Percentiles rank a stretch among this genome's conserved stretches.
Conservation (phyloP, 495 filamentous ascomycete species). For the Rostrohypoxylon terebratum region DNA sequence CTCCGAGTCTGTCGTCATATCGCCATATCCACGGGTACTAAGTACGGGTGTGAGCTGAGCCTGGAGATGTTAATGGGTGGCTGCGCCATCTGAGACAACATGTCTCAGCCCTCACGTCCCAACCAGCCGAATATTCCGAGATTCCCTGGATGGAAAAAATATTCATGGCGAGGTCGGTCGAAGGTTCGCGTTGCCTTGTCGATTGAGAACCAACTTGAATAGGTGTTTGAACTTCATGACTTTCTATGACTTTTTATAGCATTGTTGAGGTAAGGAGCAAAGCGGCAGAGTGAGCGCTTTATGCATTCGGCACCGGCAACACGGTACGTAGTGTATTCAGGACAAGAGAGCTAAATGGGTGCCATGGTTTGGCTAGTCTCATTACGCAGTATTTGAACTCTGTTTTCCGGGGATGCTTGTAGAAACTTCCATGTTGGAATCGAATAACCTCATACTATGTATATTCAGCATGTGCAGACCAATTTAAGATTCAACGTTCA, state of each 20-base stretch:
- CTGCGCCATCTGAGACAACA: neutral
- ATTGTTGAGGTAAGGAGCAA: too few relatives aligned
- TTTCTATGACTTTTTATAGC: too few relatives aligned
- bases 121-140: neutral
- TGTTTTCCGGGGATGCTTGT: too few relatives aligned
- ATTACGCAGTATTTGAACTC: too few relatives aligned
- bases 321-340: too few relatives aligned
- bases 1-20: neutral
- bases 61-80: neutral
- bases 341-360: too few relatives aligned
- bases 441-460: neutral
- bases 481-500: constrained; percentile 1
- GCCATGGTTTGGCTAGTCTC: too few relatives aligned
- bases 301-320: too few relatives aligned
- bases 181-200: neutral
- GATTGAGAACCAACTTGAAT: too few relatives aligned
- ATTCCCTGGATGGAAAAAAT: neutral
- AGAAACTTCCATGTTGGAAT: too few relatives aligned
- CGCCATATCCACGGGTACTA: neutral
- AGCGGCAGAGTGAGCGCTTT: too few relatives aligned
- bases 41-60: neutral
- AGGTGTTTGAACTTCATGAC: too few relatives aligned
- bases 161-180: neutral
- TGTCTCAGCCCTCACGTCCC: neutral
- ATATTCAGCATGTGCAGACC: neutral